phyloP scores from a whole-genome alignment of 768 basidiomycete species.

The Suillus variegatus region DNA sequence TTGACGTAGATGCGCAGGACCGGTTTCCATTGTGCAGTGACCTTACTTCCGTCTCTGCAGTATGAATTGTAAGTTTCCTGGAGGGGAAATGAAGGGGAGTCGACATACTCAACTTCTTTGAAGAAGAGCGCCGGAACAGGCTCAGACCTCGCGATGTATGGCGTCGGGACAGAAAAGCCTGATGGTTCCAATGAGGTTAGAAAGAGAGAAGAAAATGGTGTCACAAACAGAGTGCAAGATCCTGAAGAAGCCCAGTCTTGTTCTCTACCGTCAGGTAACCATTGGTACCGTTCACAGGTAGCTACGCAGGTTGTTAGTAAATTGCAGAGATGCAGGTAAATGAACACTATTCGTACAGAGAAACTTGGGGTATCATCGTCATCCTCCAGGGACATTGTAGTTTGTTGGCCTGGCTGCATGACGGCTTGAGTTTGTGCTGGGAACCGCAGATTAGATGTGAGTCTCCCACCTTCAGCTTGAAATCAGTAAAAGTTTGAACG shows the following conservation, averaged over 20 bases:
- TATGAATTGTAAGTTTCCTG: neutral
- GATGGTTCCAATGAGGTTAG: neutral
- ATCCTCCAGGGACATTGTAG: neutral
- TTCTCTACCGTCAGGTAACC: neutral
- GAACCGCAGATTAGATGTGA: neutral
- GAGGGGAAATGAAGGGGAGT: neutral
- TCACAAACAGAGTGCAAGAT: neutral
- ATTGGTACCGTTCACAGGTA: neutral
- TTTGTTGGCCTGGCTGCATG: neutral
- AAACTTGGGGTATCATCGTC: neutral
- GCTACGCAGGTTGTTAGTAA: neutral
- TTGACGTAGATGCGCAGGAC: neutral
- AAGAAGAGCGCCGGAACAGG: neutral
- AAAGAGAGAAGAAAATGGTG: neutral
- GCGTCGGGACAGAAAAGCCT: neutral
- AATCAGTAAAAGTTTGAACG: rapidly evolving
- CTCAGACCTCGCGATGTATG: no score
- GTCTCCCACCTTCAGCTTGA: neutral
- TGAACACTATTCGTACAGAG: neutral
- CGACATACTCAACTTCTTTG: conserved; percentile 4
- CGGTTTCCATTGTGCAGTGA: neutral
- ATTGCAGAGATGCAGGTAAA: neutral
- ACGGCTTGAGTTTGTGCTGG: neutral
- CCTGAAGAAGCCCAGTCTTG: neutral
- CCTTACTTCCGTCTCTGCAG: neutral